A percentile compares a stretch with the other conserved stretches of the same genome.
phyloP scores from a whole-genome alignment of 441 rosid species.

The Erodium trifolium region DNA sequence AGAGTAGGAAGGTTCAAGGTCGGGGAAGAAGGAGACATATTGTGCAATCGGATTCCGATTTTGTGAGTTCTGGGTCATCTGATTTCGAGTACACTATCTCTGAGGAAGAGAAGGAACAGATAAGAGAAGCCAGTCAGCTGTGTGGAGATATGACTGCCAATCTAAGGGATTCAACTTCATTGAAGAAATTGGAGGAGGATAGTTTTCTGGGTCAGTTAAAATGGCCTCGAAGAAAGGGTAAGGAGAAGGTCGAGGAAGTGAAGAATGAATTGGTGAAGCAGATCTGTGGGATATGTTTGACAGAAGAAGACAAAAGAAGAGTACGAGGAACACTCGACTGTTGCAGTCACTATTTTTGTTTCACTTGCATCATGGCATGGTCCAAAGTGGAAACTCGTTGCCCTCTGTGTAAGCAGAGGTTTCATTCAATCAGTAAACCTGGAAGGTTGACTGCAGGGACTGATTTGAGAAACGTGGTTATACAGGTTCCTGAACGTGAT shows the following conservation, averaged over 20 bases:
- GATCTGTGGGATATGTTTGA: constrained; percentile 92
- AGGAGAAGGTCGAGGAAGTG: constrained; percentile 67
- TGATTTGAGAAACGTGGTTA: constrained; percentile 66
- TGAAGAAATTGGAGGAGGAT: constrained; percentile 33
- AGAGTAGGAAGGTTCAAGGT: constrained; percentile 32
- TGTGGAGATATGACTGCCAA: constrained; percentile 25
- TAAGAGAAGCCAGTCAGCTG: constrained; percentile 42
- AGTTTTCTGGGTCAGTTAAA: constrained; percentile 35
- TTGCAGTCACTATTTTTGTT: constrained; percentile 92
- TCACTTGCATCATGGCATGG: constrained; percentile 95
- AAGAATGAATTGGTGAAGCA: constrained; percentile 48
- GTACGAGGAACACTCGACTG: constrained; percentile 74
- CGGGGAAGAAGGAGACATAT: constrained; percentile 41
- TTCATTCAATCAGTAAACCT: constrained; percentile 72
- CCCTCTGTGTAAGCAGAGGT: constrained; percentile 96
- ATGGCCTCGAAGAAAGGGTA: constrained; percentile 50
- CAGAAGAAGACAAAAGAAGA: constrained; percentile 86
- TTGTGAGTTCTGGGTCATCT: constrained; percentile 50
- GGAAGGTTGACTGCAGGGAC: constrained; percentile 62
- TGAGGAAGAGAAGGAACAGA: constrained; percentile 91
- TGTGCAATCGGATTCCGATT: constrained; percentile 72
- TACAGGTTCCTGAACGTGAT: constrained; percentile 74
- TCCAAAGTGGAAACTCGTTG: constrained; percentile 98
- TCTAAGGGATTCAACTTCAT: constrained; percentile 45
- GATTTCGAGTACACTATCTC: constrained; percentile 76